Conservation (phyloP, 2,329 filamentous ascomycete genomes). For the Phialocephala sp. region DNA sequence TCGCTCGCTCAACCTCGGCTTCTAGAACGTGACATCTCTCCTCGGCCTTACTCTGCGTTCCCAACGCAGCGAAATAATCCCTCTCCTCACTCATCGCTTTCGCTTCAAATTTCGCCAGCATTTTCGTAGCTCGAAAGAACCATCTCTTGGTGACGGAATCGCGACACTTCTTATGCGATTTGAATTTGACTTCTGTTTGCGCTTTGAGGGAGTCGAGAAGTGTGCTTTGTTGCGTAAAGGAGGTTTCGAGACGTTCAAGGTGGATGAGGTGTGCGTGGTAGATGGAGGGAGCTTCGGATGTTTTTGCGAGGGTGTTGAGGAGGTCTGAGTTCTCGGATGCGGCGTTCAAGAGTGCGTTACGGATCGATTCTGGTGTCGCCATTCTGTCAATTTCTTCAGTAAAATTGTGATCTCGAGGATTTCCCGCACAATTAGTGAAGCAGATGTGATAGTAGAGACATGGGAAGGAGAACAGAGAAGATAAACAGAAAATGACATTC, state of each 20-base stretch:
- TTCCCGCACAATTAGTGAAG: background rate
- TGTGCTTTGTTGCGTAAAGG: slow-evolving; percentile 1
- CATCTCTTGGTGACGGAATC: slow-evolving; percentile 15
- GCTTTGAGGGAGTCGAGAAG: slow-evolving; percentile 9
- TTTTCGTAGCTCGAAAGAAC: slow-evolving; percentile 17
- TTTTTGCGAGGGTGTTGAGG: slow-evolving; percentile 11
- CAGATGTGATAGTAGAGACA: background rate
- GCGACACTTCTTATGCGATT: slow-evolving; percentile 16
- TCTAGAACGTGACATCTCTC: background rate
- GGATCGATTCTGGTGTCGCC: slow-evolving; percentile 1
- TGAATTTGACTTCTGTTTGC: slow-evolving; percentile 14
- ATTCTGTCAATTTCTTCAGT: background rate
- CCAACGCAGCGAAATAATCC: slow-evolving; percentile 10
- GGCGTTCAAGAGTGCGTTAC: slow-evolving; percentile 11
- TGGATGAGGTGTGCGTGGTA: slow-evolving; percentile 11
- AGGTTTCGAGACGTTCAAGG: background rate
- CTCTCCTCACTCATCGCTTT: slow-evolving; percentile 21
- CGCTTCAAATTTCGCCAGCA: slow-evolving; percentile 15
- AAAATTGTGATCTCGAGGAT: background rate
- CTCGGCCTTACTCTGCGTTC: slow-evolving; percentile 17
- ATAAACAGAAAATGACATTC: background rate
- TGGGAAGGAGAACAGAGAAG: background rate
- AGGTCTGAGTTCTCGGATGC: slow-evolving; percentile 20
- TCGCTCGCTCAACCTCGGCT: background rate
- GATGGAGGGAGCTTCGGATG: slow-evolving; percentile 13